A percentile compares a stretch with the other conserved stretches of the same genome.
Evolutionary conservation across 345 rosid species (phyloP).

Genomic region (Rhizophora mangle): DNA sequence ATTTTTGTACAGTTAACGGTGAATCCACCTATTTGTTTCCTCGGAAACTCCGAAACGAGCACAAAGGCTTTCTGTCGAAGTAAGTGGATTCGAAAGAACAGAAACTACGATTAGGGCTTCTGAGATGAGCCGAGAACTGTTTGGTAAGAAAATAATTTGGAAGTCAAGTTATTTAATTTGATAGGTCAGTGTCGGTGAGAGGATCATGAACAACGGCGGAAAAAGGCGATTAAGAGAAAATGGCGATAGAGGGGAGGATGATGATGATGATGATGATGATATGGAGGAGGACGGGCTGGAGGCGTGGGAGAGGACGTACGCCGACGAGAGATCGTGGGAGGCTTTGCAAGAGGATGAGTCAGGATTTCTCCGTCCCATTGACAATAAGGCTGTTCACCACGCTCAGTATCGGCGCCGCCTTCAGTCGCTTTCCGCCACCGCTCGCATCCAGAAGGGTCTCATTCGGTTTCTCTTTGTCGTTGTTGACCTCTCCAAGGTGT

Average conservation of each 20-base stretch:
- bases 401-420: slow-evolving; percentile 72
- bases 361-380: slow-evolving; percentile 72
- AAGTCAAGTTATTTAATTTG: background rate
- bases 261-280: slow-evolving; percentile 70
- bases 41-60: too few relatives aligned
- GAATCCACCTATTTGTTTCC: too few relatives aligned
- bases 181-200: background rate
- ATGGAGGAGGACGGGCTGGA: slow-evolving; percentile 48
- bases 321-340: slow-evolving; percentile 88
- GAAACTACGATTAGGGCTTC: too few relatives aligned
- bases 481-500: slow-evolving; percentile 81
- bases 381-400: slow-evolving; percentile 59
- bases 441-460: slow-evolving; percentile 89
- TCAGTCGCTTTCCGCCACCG: slow-evolving; percentile 57
- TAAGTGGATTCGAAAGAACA: too few relatives aligned
- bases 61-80: too few relatives aligned
- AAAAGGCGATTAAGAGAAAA: slow-evolving; percentile 26
- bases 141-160: too few relatives aligned
- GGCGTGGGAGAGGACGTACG: slow-evolving; percentile 75
- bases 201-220: slow-evolving; percentile 44
- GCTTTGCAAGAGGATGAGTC: slow-evolving; percentile 88
- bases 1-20: too few relatives aligned
- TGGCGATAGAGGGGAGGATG: slow-evolving; percentile 40
- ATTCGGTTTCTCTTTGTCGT: slow-evolving; percentile 82
- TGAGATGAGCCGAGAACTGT: too few relatives aligned